Base-by-base conservation (phyloP, 1,284 basidiomycete species). In the Sanghuangporus weigelae region DNA sequence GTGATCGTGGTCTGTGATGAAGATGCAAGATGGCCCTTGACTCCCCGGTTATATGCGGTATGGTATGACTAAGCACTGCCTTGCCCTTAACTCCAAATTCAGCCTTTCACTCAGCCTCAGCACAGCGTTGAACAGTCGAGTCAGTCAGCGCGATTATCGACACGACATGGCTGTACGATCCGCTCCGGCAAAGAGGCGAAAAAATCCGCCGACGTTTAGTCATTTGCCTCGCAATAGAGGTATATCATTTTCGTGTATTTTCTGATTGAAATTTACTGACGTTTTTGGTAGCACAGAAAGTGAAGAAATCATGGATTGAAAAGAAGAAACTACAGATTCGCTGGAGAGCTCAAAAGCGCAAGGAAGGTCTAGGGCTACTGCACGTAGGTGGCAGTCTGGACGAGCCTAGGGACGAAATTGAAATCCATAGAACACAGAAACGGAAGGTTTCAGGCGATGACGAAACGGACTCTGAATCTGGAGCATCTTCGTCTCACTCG, bases 301-400 rank as follows among this genome's bases (percentile, higher is more conserved):
- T 92, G 65, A 92, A 91, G 74, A 81, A 83, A 71, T 78, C 79
- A 58, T 92, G 90, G 90, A 78, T 92, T 3, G 80, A 86, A 64
- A 85, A 81, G 64, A 80, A 82, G 65, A 92, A 92, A 74, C 83
- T 92, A 64, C 89, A 88, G 70, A 84, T 81, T 70, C 82, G 87
- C 77, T 92, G 91, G 89, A 87, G 81, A 66, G 81, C 83, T n/a
- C 81, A 90, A 73, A 91, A 89, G 72, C 82, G 80, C 62, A 86
- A 82, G 69, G 81, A 88, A 68, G 83, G 79, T 38, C 68, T 80
- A 23, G 26, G 26, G 26, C 26, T 26, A 26, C 26, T 26, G 3
- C 26, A 26, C 26, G 26, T 3, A 1, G 26, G 3, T 1, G 26
- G 3, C 26, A 62, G 69, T 36, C 12, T 48, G 7, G 40, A 19